A percentile compares a stretch with the other conserved stretches of the same genome.
phyloP scores from a whole-genome alignment of 306 rosid species.

The Styphnolobium japonicum region DNA sequence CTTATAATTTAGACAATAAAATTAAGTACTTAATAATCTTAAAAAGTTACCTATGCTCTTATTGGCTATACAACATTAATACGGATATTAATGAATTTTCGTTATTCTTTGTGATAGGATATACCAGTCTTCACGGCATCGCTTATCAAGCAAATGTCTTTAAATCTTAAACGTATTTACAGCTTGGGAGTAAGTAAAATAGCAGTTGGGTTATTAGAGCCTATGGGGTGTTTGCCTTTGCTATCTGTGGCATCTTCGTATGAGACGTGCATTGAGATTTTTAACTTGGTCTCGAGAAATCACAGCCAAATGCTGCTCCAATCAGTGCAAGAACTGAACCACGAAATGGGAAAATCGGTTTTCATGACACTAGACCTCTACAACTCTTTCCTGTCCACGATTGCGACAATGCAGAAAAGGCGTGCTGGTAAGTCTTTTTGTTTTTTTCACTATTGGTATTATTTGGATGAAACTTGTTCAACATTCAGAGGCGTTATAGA shows the following conservation, averaged over 20 bases:
- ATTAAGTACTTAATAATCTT: too few relatives aligned
- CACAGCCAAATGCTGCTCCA: conserved; percentile 44
- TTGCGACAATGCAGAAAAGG: conserved; percentile 1
- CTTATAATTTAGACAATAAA: too few relatives aligned
- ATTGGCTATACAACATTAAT: too few relatives aligned
- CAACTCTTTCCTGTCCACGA: conserved; percentile 18
- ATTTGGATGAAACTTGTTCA: too few relatives aligned
- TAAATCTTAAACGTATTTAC: conserved; percentile 38
- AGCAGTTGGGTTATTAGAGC: conserved; percentile 41
- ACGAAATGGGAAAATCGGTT: conserved; percentile 2
- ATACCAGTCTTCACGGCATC: conserved; percentile 13
- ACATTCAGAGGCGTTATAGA: too few relatives aligned
- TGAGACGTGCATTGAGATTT: background rate
- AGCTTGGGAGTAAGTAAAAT: conserved; percentile 35
- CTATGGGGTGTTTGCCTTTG: conserved; percentile 51
- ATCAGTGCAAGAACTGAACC: conserved; percentile 26
- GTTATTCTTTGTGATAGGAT: conserved; percentile 21
- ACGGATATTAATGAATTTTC: background rate
- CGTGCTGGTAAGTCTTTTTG: background rate
- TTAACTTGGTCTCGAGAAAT: conserved; percentile 23
- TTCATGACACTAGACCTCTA: conserved; percentile 42
- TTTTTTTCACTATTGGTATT: too few relatives aligned
- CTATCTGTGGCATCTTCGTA: background rate
- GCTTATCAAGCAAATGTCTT: conserved; percentile 34
- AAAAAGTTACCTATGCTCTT: too few relatives aligned